phyloP scores from a whole-genome alignment of 2,329 filamentous ascomycete species.

The Clonostachys rosea region DNA sequence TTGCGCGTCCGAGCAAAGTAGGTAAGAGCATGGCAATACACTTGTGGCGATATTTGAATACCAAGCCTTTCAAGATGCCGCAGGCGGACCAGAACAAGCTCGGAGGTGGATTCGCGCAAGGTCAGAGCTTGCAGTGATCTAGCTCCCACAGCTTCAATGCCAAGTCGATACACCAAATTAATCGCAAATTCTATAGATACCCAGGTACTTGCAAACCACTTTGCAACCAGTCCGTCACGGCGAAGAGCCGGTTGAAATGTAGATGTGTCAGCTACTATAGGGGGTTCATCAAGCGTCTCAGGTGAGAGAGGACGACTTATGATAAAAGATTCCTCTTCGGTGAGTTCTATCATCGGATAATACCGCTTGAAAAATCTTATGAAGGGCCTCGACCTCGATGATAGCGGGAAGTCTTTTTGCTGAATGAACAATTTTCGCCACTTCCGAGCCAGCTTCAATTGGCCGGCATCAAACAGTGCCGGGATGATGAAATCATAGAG shows the following conservation, averaged over 20 bases:
- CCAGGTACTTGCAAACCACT: conserved; percentile 71
- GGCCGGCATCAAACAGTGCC: conserved; percentile 40
- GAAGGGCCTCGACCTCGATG: conserved; percentile 37
- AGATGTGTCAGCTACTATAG: not conserved
- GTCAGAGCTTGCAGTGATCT: conserved; percentile 75
- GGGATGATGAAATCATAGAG: conserved; percentile 50
- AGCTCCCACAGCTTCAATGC: conserved; percentile 68
- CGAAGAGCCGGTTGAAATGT: not conserved
- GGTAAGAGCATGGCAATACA: conserved; percentile 62
- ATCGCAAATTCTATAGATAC: conserved; percentile 70
- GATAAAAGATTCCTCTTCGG: conserved; percentile 22
- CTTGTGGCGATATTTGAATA: conserved; percentile 57
- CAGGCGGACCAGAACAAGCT: conserved; percentile 55
- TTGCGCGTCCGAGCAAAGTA: conserved; percentile 57
- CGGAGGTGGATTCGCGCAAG: conserved; percentile 52
- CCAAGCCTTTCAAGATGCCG: conserved; percentile 54
- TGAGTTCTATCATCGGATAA: conserved; percentile 30
- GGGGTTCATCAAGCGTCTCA: not conserved
- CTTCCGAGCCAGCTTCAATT: conserved; percentile 31
- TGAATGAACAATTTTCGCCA: conserved; percentile 40
- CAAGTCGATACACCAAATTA: conserved; percentile 64
- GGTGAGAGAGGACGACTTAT: not conserved
- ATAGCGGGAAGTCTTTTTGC: conserved; percentile 32
- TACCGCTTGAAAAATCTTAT: conserved; percentile 41
- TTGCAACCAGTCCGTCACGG: conserved; percentile 67